Conservation (phyloP, 2,329 filamentous ascomycete species). For the Periconia sp. region DNA sequence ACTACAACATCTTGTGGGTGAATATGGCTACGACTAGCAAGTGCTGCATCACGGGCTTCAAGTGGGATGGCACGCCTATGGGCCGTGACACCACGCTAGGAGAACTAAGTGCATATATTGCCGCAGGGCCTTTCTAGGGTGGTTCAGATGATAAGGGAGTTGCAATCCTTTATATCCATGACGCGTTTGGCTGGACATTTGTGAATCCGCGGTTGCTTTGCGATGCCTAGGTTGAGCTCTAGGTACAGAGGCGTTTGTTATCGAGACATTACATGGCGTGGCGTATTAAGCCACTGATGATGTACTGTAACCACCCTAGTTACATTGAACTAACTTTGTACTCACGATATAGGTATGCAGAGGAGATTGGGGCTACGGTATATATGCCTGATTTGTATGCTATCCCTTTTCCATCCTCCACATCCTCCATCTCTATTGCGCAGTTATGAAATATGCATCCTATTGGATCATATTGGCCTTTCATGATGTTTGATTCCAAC, state of each 20-base stretch:
- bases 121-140: conserved; percentile 31
- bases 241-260: too few species aligned
- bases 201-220: conserved; percentile 47
- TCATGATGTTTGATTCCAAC: too few species aligned
- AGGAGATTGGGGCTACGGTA: conserved; percentile 43
- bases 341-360: too few species aligned
- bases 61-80: conserved; percentile 38
- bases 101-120: conserved; percentile 40
- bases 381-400: conserved; percentile 47
- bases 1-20: background rate
- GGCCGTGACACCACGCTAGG: conserved; percentile 36
- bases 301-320: too few species aligned
- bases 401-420: background rate
- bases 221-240: too few species aligned
- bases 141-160: conserved; percentile 20
- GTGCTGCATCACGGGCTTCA: conserved; percentile 34
- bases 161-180: conserved; percentile 42
- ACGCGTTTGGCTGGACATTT: conserved; percentile 49
- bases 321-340: too few species aligned
- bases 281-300: too few species aligned
- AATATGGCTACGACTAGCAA: conserved; percentile 4
- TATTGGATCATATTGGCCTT: too few species aligned
- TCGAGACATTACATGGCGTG: too few species aligned
- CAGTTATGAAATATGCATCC: background rate
- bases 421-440: background rate